Base-by-base conservation (phyloP, 2,329 filamentous ascomycete species). In the Microcyclosporella mali region DNA sequence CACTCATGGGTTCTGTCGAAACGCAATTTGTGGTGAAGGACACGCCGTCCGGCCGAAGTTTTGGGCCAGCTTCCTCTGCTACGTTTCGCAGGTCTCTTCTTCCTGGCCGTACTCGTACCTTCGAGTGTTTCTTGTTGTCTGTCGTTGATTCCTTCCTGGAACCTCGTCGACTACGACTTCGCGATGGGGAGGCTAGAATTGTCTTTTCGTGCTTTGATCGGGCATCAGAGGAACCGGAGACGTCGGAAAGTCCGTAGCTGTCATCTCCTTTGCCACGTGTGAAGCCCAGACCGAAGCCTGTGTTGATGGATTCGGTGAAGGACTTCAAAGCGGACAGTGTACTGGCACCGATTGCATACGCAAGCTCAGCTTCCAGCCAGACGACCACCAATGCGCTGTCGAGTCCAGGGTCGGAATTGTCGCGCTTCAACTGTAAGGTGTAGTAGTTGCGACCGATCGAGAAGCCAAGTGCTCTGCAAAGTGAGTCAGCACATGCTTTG, bases 311-410 rank as follows among this genome's bases (percentile, higher is more conserved):
- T 19, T 65, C 59, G 11, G 68, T 64, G 43, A 69, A 69, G 4
- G 64, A 61, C 43, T 67, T 68, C 21, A 68, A 56, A 17, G 67
- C 68, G 3, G 66, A 66, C 11, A 70, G 56, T 0, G 67, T 70
- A 30, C 65, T 64, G 0, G 64, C 56, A 45, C 68, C 67, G 18
- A 71, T 57, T 12, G 66, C 65, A 53, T 63, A 67, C 25, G 65
- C 61, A 17, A 70, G 56, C 30, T 70, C 56, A 31, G 66, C 56
- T 41, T 66, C 60, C 14, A 65, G 62, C 43, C 60, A 57, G 39
- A 69, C 60, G 19, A 60, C 49, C 3, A 62, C 55, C 14, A 63
- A 46, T 2, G 61, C 59, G 28, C 61, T 53, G 36, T 53, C 51
- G 11, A 68, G 50, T 4, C 59, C 60, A 1, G 58, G 49, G 42